A percentile compares a stretch with the other conserved stretches of the same genome.
Evolutionary conservation across 768 basidiomycete genomes (phyloP).

Genomic region (Ramaria rubella): DNA sequence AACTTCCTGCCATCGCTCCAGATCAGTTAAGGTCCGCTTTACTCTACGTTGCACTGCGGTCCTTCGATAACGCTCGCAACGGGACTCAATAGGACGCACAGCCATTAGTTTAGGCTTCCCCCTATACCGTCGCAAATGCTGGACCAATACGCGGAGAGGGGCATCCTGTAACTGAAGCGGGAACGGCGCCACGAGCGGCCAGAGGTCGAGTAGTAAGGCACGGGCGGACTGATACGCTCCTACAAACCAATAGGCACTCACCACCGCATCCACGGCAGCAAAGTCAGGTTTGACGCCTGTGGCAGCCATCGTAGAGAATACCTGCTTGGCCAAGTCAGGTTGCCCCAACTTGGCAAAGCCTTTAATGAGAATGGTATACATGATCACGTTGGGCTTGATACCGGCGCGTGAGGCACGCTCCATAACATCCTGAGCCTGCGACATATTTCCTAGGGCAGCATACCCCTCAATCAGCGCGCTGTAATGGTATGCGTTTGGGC

Average conservation of each 20-base stretch:
- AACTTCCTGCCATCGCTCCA: conserved; percentile 2
- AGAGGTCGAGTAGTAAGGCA: conserved; percentile 50
- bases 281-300: conserved; percentile 63
- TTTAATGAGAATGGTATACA: conserved; percentile 73
- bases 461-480: conserved; percentile 74
- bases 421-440: conserved; percentile 51
- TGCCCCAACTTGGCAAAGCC: conserved; percentile 60
- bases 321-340: conserved; percentile 43
- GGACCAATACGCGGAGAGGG: conserved; percentile 40
- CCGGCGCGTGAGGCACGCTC: conserved; percentile 42
- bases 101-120: conserved; percentile 14
- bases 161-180: conserved; percentile 41
- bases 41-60: conserved; percentile 1
- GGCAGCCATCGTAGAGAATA: conserved; percentile 58
- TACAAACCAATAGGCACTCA: conserved; percentile 56
- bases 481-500: conserved; percentile 67
- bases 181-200: conserved; percentile 59
- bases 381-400: conserved; percentile 51
- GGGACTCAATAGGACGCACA: conserved; percentile 18
- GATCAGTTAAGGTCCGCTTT: neutral
- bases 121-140: conserved; percentile 41
- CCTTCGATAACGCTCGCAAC: conserved; percentile 28
- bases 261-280: conserved; percentile 62
- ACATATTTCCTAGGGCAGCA: conserved; percentile 49
- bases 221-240: conserved; percentile 47